phyloP scores from a whole-genome alignment of 495 filamentous ascomycete species.

The Trichoderma virens region DNA sequence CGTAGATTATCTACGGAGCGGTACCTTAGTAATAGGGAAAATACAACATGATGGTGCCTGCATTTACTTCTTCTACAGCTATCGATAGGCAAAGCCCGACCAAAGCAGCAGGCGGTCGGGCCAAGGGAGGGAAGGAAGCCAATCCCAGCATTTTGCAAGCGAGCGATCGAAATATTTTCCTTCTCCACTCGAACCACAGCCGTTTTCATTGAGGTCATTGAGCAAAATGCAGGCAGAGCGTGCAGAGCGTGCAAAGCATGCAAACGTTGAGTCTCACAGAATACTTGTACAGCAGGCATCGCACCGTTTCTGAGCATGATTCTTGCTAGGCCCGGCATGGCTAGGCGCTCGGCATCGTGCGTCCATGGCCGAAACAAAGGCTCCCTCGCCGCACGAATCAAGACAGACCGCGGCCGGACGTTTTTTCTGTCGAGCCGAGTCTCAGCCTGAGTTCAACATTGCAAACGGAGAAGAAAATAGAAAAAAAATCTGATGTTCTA shows the following conservation, averaged over 20 bases:
- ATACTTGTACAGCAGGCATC: no score
- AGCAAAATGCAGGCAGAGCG: background rate
- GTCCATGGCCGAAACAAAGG: background rate
- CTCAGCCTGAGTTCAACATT: background rate
- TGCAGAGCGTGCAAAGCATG: no score
- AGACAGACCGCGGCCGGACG: background rate
- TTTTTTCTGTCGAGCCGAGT: background rate
- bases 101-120: conserved; percentile 2
- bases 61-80: no score
- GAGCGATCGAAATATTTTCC: background rate
- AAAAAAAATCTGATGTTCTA: no score
- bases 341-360: background rate
- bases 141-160: background rate
- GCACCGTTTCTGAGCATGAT: background rate
- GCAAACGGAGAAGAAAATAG: no score
- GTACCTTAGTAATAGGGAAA: no score
- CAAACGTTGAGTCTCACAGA: no score
- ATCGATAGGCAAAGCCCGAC: background rate
- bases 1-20: background rate
- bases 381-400: background rate
- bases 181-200: background rate
- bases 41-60: no score
- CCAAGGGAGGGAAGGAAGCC: background rate
- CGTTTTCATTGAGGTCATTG: background rate
- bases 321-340: background rate